Evolutionary conservation across 2,329 filamentous ascomycete genomes (phyloP), one percentile per base, ranked within the genome.

Genomic region (Dactylellina leptospora): DNA sequence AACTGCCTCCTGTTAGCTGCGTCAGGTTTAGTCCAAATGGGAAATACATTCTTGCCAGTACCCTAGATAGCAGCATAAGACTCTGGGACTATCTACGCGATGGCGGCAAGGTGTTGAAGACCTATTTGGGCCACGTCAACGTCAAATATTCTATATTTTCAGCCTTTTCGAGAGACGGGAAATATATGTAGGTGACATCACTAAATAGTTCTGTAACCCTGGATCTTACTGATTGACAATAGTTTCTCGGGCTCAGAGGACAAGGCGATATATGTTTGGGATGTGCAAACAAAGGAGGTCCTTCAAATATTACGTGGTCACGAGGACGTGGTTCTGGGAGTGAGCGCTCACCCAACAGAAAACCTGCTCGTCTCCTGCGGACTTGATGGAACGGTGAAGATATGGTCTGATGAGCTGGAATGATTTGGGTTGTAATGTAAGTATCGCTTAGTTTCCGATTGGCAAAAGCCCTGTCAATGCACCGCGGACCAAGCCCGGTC

Each of bases 21-120:
- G 95, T 97, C 42, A 90, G 90, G 78, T 99, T 99, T 82, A 90
- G 90, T 3, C 93, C 95, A 2, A 99, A 99, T 78, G 93, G 95
- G 16, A 92, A 91, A 74, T 97, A 90, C 78, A 89, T 99, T 60
- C 85, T 97, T 1, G 93, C 95, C 10, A 96, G 90, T 80, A 96
- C 91, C 74, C 85, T 97, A 75, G 95, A 99, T 82, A 90, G 88
- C 72, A 93, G 90, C 78, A 86, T 99, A 48, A 88, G 95, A 1
- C 83, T 99, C 20, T 99, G 95, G 95, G 91, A 97, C 79, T 99
- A 97, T 78, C 90, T 96, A 6, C 87, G 92, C 36, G 69, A 66
- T 50, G 69, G 69, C 13, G 93, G 93, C 5, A 87, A 88, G 25
- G 95, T 95, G 76, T 89, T 96, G 77, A 99, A 99, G 84, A 99